These are phyloP conservation scores for Aspergillus mulundensis DNA, from an alignment of 495 filamentous ascomycete species.

Conservation along the genomic window DNA sequence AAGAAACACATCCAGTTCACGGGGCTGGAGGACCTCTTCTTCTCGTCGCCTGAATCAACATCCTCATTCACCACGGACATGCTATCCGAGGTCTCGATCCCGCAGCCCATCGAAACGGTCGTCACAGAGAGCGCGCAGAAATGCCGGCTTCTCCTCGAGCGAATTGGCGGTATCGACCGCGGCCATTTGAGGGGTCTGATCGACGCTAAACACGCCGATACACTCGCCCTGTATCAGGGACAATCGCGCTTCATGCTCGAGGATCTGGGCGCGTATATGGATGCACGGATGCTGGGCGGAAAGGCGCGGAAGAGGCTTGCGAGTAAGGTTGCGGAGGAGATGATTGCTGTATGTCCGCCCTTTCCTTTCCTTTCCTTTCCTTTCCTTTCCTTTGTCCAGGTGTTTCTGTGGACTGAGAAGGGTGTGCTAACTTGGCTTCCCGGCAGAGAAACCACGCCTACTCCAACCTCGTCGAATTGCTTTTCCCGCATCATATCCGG, in stretches of 20 bases:
- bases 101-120: neutral
- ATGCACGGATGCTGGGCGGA: neutral
- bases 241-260: conserved; percentile 46
- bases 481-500: conserved; percentile 34
- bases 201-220: conserved; percentile 26
- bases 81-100: neutral
- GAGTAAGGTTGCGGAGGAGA: conserved; percentile 9
- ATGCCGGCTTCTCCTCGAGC: neutral
- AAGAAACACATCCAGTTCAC: neutral
- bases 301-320: conserved; percentile 27
- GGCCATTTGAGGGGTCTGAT: conserved; percentile 28
- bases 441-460: conserved; percentile 37
- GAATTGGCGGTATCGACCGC: neutral
- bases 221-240: conserved; percentile 39
- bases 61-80: neutral
- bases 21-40: neutral
- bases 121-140: neutral
- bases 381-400: too few species aligned
- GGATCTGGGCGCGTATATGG: conserved; percentile 24
- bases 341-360: neutral
- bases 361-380: too few species aligned
- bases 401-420: too few species aligned
- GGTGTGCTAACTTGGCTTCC: too few species aligned
- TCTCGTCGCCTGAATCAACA: neutral
- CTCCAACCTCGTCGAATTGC: conserved; percentile 36